phyloP scores from a whole-genome alignment of 345 rosid species.

The Populus nigra region DNA sequence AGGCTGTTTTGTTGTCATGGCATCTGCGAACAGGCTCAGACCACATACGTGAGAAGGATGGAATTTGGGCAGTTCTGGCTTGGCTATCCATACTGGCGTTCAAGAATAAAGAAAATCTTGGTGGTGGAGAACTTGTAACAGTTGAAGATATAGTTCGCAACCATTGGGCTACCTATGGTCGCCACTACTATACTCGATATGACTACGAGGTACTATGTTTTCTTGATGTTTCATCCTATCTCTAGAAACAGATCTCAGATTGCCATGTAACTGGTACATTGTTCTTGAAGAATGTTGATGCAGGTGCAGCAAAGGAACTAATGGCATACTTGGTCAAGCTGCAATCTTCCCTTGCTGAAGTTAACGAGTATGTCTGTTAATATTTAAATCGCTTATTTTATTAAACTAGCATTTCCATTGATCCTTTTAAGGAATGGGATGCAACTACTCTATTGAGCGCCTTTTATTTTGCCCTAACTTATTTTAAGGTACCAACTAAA shows the following conservation, averaged over 20 bases:
- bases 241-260: constrained; percentile 9
- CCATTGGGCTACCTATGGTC: constrained; percentile 91
- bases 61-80: constrained; percentile 99
- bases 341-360: constrained; percentile 74
- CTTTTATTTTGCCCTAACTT: neutral
- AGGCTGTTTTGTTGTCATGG: constrained; percentile 13
- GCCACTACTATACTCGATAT: constrained; percentile 96
- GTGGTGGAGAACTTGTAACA: constrained; percentile 68
- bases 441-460: neutral
- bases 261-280: constrained; percentile 20
- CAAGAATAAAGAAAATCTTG: constrained; percentile 67
- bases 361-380: constrained; percentile 60
- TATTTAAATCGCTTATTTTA: constrained; percentile 7
- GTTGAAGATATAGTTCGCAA: constrained; percentile 91
- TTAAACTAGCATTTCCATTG: neutral
- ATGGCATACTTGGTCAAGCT: constrained; percentile 80
- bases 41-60: constrained; percentile 97
- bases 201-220: constrained; percentile 76
- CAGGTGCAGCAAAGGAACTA: constrained; percentile 83
- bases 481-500: neutral
- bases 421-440: neutral
- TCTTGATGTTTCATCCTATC: neutral
- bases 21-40: constrained; percentile 67
- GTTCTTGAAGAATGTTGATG: constrained; percentile 80
- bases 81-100: constrained; percentile 94